Evolutionary conservation across 2,329 filamentous ascomycete species (phyloP), one percentile per base, ranked within the genome.

Genomic region (Colletotrichum lentis): DNA sequence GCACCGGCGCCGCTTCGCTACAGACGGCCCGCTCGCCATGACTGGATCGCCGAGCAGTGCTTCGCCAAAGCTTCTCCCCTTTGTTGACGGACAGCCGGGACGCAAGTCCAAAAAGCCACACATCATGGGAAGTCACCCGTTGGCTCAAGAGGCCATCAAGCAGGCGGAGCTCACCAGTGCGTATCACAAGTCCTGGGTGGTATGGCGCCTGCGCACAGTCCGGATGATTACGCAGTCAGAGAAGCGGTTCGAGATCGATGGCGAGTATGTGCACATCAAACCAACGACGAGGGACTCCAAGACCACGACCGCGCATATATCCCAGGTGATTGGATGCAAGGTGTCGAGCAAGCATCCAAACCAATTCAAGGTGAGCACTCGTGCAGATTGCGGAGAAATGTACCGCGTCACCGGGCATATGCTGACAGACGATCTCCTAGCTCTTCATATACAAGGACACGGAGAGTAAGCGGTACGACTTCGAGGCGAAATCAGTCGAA

Each of bases 231-330:
- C 88, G 4, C 86, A 91, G 74, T 91, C 92, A 69, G 91, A 94
- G 73, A 88, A 91, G 66, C 87, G 93, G 11, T 82, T 96, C 49
- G 89, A 91, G 54, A 92, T 96, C 71, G 92, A 95, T 73, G 91
- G 91, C 68, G 93, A 96, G 76, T 96, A 94, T 77, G 88, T 96
- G 70, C 92, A 95, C 78, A 93, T 96, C 73, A 90, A 93, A 85
- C 91, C 92, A 31, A 84, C 87, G 1, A 88, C 90, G 64, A 85
- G 83, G 24, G 84, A 83, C 63, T 87, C 87, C 43, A 94, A 93
- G 80, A 91, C 89, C 41, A 94, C 91, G 3, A 93, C 91, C 47
- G 91, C 95, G 55, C 92, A 94, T 73, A 94, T 95, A 76, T 91
- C 88, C 74, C 91, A 91, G 64, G 91, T 96, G 6, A 87, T 96